These are phyloP conservation scores for Diaporthe capsici DNA, from an alignment of 2,329 filamentous ascomycete genomes.

Conservation along the genomic window DNA sequence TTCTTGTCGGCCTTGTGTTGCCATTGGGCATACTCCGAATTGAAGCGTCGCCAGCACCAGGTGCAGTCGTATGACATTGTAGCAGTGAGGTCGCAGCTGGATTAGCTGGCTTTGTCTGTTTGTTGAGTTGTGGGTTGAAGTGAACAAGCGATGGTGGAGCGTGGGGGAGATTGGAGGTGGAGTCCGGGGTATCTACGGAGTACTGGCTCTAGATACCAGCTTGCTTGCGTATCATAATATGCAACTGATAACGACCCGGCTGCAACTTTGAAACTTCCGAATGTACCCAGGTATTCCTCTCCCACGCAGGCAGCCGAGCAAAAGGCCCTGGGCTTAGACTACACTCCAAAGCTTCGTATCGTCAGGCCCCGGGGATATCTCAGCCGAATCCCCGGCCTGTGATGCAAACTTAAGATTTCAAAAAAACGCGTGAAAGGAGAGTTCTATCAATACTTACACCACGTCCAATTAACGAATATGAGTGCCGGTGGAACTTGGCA, in stretches of 20 bases:
- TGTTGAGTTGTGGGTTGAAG: not conserved
- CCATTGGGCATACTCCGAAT: not conserved
- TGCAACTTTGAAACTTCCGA: not conserved
- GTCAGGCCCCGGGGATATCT: too few species aligned
- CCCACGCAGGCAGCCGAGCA: too few species aligned
- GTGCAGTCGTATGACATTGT: slow-evolving; percentile 33
- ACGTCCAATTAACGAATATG: too few species aligned
- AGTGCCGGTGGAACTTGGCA: too few species aligned
- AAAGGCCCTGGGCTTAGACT: too few species aligned
- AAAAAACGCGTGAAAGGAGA: too few species aligned
- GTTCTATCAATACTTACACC: too few species aligned
- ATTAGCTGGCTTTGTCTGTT: not conserved
- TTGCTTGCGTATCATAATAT: not conserved
- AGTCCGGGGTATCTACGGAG: too few species aligned
- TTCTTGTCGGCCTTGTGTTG: slow-evolving; percentile 35
- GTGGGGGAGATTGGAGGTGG: not conserved
- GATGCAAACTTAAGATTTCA: too few species aligned
- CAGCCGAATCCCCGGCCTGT: too few species aligned
- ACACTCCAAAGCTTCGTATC: too few species aligned
- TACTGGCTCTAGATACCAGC: too few species aligned
- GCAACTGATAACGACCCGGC: not conserved
- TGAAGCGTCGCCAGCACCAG: slow-evolving; percentile 7
- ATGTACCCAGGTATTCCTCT: not conserved
- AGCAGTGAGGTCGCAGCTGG: not conserved
- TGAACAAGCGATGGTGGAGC: not conserved